phyloP scores from a whole-genome alignment of 164 flowering plant species.

The Dillenia turbinata region DNA sequence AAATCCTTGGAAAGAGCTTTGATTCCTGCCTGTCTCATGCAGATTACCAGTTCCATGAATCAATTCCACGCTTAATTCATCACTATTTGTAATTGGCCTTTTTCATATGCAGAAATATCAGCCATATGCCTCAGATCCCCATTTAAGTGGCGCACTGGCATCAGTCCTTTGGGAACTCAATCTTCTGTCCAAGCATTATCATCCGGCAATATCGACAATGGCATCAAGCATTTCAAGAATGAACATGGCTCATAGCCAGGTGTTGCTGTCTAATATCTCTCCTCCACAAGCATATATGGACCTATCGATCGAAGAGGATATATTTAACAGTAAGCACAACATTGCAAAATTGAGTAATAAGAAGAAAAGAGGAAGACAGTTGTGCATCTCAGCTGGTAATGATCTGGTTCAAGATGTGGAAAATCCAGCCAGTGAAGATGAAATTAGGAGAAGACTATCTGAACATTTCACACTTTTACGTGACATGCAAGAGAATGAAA shows the following conservation, averaged over 20 bases:
- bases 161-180: constrained; percentile 87
- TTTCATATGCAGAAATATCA: constrained; percentile 62
- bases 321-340: constrained; percentile 23
- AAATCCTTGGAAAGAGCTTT: no score
- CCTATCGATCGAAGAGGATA: constrained; percentile 44
- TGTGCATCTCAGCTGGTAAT: constrained; percentile 2
- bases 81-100: not conserved
- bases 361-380: constrained; percentile 32
- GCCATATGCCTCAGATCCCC: constrained; percentile 70
- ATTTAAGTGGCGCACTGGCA: constrained; percentile 76
- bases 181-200: constrained; percentile 69
- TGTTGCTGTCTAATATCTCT: constrained; percentile 33
- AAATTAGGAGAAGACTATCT: constrained; percentile 45
- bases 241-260: constrained; percentile 44
- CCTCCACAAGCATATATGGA: constrained; percentile 73
- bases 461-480: constrained; percentile 51
- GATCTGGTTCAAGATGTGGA: constrained; percentile 1
- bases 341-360: constrained; percentile 29
- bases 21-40: no score
- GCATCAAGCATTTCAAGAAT: constrained; percentile 56
- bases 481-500: constrained; percentile 59
- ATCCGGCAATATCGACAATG: constrained; percentile 53
- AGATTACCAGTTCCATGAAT: no score
- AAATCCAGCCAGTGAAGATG: constrained; percentile 32
- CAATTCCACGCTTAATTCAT: no score